Evolutionary conservation across 331 rosid species (phyloP), one percentile per base, ranked within the genome.

Genomic region (Malus hybrid): DNA sequence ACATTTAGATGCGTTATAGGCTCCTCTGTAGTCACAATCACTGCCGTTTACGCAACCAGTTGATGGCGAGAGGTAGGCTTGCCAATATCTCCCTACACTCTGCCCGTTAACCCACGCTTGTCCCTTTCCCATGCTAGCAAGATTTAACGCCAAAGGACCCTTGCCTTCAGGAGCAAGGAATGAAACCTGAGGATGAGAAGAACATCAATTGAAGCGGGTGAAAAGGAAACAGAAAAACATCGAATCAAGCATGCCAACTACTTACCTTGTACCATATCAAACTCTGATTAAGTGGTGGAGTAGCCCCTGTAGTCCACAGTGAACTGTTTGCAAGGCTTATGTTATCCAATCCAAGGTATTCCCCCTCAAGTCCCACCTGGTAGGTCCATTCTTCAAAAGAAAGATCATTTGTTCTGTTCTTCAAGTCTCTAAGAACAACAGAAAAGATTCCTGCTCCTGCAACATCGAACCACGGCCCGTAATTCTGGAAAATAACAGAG

Each of bases 111-210:
- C 70, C 88, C 87, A 83, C 10, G 83, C 79, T 11, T 80, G 84
- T 52, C 87, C 87, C 65, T 83, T 83, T 15, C 87, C 83, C 85
- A 81, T 78, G 76, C 88, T 80, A 31, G 71, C 36, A 74, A 85
- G 80, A 36, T 85, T 79, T 55, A 85, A 77, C 2, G 79, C 81
- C n/a, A 85, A 71, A 2, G 88, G 85, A 1, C 82, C 78, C 56
- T 55, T 78, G 14, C 85, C 88, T 29, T 73, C 76, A 10, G 83
- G 85, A 64, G 85, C 79, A 44, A 71, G 75, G 78, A 85, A 63
- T 10, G 59, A 67, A 42, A 77, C 79, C 79, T 81, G 83, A 57
- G 55, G 32, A 33, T 72, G 55, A 34, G 56, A 72, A 72, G 76
- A 74, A 44, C 31, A 72, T n/a, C 39, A 70, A 54, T 22, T 29